phyloP scores from a whole-genome alignment of 148 eudicot species.

The Cornus florida region DNA sequence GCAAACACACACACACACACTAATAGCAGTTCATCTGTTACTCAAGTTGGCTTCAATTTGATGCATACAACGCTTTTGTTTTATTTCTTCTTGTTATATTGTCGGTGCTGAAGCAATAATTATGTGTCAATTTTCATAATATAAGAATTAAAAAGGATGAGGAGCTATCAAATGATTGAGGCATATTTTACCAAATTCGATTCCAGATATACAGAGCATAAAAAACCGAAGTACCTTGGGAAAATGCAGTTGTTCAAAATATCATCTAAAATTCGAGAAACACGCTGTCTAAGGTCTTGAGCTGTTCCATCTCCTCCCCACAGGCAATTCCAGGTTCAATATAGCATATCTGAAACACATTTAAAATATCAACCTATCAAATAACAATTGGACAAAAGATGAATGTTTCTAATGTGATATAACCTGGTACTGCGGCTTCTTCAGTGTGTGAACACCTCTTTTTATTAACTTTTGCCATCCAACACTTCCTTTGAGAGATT shows the following conservation, averaged over 20 bases:
- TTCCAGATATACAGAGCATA: background rate
- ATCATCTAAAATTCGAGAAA: slow-evolving; percentile 40
- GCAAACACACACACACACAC: too few species aligned
- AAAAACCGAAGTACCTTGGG: slow-evolving; percentile 7
- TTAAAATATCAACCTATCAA: slow-evolving; percentile 11
- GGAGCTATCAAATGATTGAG: background rate
- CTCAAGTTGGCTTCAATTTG: background rate
- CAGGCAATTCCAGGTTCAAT: slow-evolving; percentile 82
- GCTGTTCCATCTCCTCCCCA: slow-evolving; percentile 63
- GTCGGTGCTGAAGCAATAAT: background rate
- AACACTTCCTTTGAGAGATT: slow-evolving; percentile 49
- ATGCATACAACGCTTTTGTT: background rate
- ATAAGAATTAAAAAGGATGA: background rate
- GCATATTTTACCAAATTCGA: background rate
- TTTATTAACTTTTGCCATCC: slow-evolving; percentile 87
- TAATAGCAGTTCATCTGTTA: too few species aligned
- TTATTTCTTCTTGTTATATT: too few species aligned
- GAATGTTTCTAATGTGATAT: background rate
- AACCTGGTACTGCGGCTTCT: slow-evolving; percentile 92
- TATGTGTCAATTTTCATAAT: background rate
- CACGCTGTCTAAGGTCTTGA: slow-evolving; percentile 62
- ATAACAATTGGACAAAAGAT: slow-evolving; percentile 2
- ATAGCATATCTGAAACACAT: slow-evolving; percentile 66
- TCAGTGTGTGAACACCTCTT: slow-evolving; percentile 88
- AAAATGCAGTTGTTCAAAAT: background rate